Evolutionary conservation across 2,329 filamentous ascomycete genomes (phyloP), one percentile per base, ranked within the genome.

Genomic region (Claviceps sp.): DNA sequence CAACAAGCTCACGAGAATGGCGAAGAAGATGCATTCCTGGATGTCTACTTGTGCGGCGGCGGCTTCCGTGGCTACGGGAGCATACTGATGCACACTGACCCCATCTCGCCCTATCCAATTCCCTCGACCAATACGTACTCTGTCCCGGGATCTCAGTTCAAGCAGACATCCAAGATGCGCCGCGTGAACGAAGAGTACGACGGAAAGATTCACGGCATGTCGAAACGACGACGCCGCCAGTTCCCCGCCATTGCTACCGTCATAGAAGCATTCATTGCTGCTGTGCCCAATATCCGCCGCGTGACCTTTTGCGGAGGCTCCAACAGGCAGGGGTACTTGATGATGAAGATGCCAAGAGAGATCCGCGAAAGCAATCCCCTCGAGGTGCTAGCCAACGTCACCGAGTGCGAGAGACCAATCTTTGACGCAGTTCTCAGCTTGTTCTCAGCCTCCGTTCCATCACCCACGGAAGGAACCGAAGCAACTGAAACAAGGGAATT

Each of bases 21-120:
- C 18, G 59, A 60, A 34, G 54, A 60, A 37, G 54, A 60, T 42
- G 55, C 58, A 48, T 77, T 77, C 4, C 73, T 89, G 53, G 80
- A 85, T 37, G 72, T 95, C 8, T 95, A 90, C 64, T 81, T 96
- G 53, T 95, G 87, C 56, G 90, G 90, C 44, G 90, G 90, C 24
- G 90, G 90, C 0, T 95, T 95, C 63, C 76, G 90, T 38, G 90
- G 90, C 16, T 95, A 94, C 74, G 90, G 89, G 6, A 94, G 88
- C 66, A 82, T 95, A 62, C 74, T 95, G 50, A 90, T 95, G 85
- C 82, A 85, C 63, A 77, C 79, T 58, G 86, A 91, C 60, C 67
- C 72, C 5, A 77, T 88, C 44, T 72, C 77, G 51, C 88, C 88
- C 0, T 96, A 95, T 64, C 90, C 90, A 0, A 85, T 95, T 26